Percentiles rank a stretch among this genome's conserved stretches.
These are phyloP conservation scores for Cadophora sp. DNA, from an alignment of 2,329 filamentous ascomycete species.

Conservation along the genomic window DNA sequence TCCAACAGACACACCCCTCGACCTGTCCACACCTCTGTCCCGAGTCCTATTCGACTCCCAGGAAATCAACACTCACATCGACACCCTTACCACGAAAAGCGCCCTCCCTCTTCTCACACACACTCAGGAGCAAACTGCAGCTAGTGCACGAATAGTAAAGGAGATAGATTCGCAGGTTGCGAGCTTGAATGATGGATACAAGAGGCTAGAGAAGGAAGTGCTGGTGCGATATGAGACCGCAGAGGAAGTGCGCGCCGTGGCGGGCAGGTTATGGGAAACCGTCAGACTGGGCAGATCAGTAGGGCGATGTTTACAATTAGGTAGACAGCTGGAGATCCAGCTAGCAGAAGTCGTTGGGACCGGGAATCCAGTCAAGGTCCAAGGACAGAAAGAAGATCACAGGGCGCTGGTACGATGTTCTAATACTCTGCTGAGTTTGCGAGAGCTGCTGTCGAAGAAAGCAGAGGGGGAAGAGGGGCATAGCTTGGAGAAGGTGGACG, in stretches of 20 bases:
- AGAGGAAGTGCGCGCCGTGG: constrained; percentile 79
- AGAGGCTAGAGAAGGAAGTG: constrained; percentile 85
- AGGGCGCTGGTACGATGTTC: constrained; percentile 82
- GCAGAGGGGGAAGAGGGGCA: constrained; percentile 76
- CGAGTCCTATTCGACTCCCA: constrained; percentile 95
- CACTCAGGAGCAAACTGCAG: constrained; percentile 75
- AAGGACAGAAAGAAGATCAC: constrained; percentile 66
- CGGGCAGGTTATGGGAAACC: constrained; percentile 80
- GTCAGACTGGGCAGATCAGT: constrained; percentile 79
- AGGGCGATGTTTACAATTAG: constrained; percentile 79
- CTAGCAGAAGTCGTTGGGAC: constrained; percentile 67
- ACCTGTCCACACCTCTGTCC: constrained; percentile 92
- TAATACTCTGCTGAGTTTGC: constrained; percentile 77
- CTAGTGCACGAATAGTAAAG: constrained; percentile 74
- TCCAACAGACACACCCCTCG: constrained; percentile 84
- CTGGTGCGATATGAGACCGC: constrained; percentile 85
- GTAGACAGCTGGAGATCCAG: constrained; percentile 86
- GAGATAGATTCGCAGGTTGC: constrained; percentile 83
- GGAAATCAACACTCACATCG: constrained; percentile 95
- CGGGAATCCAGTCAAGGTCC: constrained; percentile 45
- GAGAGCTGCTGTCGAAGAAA: constrained; percentile 73
- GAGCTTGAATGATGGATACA: constrained; percentile 83
- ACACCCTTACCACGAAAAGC: constrained; percentile 83
- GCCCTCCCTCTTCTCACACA: constrained; percentile 82
- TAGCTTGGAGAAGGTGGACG: constrained; percentile 76